phyloP scores from a whole-genome alignment of 306 rosid genomes.

The Calophaca sinica region DNA sequence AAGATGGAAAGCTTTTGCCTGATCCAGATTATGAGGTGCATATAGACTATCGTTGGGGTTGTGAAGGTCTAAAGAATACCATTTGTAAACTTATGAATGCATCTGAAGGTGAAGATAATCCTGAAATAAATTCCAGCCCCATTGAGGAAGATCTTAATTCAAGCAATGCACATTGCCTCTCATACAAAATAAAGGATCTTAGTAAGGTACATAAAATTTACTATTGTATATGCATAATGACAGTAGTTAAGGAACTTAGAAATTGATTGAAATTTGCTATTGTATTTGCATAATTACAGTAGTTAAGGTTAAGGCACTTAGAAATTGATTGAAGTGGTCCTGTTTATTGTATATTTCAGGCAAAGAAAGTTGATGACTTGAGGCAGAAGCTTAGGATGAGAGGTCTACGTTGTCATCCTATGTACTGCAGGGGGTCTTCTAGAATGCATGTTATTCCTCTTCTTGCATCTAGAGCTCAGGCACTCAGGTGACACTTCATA shows the following conservation, averaged over 20 bases:
- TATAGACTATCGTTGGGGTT: slow-evolving; percentile 52
- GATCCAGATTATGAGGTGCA: slow-evolving; percentile 47
- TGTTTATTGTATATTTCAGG: slow-evolving; percentile 36
- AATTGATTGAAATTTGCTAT: slow-evolving; percentile 23
- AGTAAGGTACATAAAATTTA: slow-evolving; percentile 43
- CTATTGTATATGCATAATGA: background rate
- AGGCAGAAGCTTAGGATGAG: slow-evolving; percentile 53
- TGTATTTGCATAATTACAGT: background rate
- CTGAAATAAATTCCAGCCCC: slow-evolving; percentile 39
- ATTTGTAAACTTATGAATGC: slow-evolving; percentile 48
- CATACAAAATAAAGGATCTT: slow-evolving; percentile 48
- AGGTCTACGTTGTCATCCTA: slow-evolving; percentile 52
- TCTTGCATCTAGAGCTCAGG: slow-evolving; percentile 56
- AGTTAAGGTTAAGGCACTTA: background rate
- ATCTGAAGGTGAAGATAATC: slow-evolving; percentile 2
- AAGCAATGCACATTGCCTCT: slow-evolving; percentile 49
- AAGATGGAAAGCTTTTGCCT: slow-evolving; percentile 48
- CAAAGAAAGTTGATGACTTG: slow-evolving; percentile 50
- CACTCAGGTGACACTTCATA: slow-evolving; percentile 47
- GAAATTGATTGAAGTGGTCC: slow-evolving; percentile 17
- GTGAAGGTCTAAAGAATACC: slow-evolving; percentile 48
- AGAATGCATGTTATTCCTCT: slow-evolving; percentile 51
- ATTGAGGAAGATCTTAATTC: slow-evolving; percentile 47
- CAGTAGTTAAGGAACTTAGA: background rate
- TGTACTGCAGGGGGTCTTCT: slow-evolving; percentile 46